Conservation (phyloP, 2,329 filamentous ascomycete genomes). For the Pestalotiopsis sp. region DNA sequence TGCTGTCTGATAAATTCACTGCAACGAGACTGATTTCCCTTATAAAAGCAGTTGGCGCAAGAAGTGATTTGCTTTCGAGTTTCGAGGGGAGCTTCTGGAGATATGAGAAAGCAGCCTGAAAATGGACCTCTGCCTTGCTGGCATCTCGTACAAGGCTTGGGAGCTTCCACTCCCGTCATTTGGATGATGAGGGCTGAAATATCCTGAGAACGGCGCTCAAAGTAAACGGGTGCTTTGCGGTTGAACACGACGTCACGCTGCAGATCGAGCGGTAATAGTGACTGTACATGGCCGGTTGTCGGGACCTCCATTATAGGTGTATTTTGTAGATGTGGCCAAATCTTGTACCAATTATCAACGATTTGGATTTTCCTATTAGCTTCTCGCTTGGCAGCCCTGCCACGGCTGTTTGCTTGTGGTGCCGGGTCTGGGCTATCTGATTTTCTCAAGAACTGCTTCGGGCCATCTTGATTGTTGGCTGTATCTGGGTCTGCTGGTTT, state of each 20-base stretch:
- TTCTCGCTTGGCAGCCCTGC: too few relatives aligned
- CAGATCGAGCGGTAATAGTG: conserved; percentile 15
- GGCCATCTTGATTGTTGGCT: neutral
- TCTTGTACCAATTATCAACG: neutral
- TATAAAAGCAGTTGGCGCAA: conserved; percentile 23
- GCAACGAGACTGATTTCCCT: conserved; percentile 18
- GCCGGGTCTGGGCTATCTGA: too few relatives aligned
- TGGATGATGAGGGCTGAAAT: conserved; percentile 22
- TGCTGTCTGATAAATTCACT: conserved; percentile 14
- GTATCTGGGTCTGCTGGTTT: neutral
- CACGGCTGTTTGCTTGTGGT: too few relatives aligned
- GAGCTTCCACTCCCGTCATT: conserved; percentile 15
- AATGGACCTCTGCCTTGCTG: conserved; percentile 17
- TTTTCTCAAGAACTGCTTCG: too few relatives aligned
- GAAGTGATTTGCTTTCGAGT: conserved; percentile 13
- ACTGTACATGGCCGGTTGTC: conserved; percentile 12
- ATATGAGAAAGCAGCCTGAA: conserved; percentile 18
- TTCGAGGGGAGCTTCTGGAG: conserved; percentile 12
- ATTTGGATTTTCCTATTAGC: too few relatives aligned
- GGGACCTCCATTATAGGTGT: conserved; percentile 18
- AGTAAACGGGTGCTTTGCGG: conserved; percentile 6
- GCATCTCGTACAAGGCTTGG: conserved; percentile 14
- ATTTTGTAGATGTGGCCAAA: conserved; percentile 13
- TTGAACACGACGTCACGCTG: conserved; percentile 18
- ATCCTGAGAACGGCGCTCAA: conserved; percentile 16